Evolutionary conservation across 176 grass and related monocot species (phyloP), one percentile per base, ranked within the genome.

Genomic region (Oryza brachyantha): DNA sequence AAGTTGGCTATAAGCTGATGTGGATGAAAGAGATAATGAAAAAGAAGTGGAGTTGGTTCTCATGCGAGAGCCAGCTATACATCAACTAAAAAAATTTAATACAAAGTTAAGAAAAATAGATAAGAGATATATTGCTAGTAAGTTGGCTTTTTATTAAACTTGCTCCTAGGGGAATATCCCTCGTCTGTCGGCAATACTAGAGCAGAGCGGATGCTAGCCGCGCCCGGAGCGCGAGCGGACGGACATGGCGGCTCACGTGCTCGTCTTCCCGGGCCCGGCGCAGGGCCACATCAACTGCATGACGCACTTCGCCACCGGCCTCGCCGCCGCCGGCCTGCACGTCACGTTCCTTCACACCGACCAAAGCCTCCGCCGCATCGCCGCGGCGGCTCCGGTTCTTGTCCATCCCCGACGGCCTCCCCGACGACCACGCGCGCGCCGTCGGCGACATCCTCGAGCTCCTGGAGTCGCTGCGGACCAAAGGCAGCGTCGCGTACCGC

Each of bases 251-350:
- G 55, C 2, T 36, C 88, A 90, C 6, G 88, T 86, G 7, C 57
- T 90, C 61, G 38, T 90, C 3, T 90, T 86, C 64, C 84, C 88
- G 32, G 76, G 16, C 32, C 88, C 88, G 77, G 7, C 21, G 28
- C 88, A 87, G 68, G 88, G 88, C 14, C 88, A 85, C 41, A 58
- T 91, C 37, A 81, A 81, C 75, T 84, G 80, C 70, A 84, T 87
- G 80, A 81, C 84, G 32, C 77, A 79, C 75, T 69, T 91, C 37
- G 88, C 84, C 29, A 80, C 79, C 55, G 80, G 83, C 7, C 75
- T 91, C 41, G 35, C 76, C 39, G 46, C 16, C 8, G 24, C 66
- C 9, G 88, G 80, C 42, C 42, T 91, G 26, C 84, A 84, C 28
- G 76, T 91, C 29, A 91, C 88, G 17, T 82, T 90, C 64, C 84